Conservation (phyloP, 2,329 filamentous ascomycete genomes). For the Sporothrix sp. region DNA sequence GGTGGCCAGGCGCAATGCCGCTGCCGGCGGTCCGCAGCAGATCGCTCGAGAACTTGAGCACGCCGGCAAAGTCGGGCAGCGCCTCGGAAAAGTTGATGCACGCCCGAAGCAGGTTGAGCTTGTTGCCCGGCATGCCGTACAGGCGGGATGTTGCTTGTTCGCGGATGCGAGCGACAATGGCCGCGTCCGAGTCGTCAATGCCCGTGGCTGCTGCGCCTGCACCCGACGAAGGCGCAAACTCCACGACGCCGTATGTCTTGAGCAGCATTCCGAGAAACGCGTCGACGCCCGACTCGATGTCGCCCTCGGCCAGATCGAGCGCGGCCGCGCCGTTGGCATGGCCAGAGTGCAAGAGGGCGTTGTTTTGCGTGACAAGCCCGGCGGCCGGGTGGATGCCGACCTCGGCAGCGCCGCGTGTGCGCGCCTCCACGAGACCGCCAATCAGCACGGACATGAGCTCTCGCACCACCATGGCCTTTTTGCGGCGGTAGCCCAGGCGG, state of each 20-base stretch:
- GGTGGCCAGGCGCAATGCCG: conserved; percentile 62
- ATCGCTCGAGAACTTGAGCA: conserved; percentile 79
- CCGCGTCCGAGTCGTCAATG: conserved; percentile 40
- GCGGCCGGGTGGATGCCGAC: conserved; percentile 92
- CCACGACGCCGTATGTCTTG: conserved; percentile 54
- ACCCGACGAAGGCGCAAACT: conserved; percentile 30
- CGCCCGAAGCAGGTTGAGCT: conserved; percentile 77
- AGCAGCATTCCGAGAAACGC: conserved; percentile 52
- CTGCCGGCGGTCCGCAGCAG: conserved; percentile 74
- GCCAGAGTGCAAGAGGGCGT: conserved; percentile 21
- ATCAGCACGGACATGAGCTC: conserved; percentile 78
- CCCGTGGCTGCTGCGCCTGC: conserved; percentile 16
- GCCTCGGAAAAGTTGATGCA: conserved; percentile 93
- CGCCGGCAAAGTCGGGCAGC: conserved; percentile 79
- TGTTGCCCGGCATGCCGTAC: conserved; percentile 71
- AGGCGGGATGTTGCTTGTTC: conserved; percentile 47
- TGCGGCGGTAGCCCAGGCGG: conserved; percentile 68
- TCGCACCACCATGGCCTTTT: conserved; percentile 82
- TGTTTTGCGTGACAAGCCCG: conserved; percentile 63
- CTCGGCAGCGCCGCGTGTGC: conserved; percentile 89
- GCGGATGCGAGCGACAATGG: conserved; percentile 47
- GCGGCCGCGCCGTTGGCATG: conserved; percentile 42
- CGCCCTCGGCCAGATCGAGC: conserved; percentile 53
- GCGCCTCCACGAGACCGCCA: conserved; percentile 76
- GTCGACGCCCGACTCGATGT: conserved; percentile 57